Evolutionary conservation across 2,329 filamentous ascomycete species (phyloP).

Genomic region (Tolypocladium ovalisporum): DNA sequence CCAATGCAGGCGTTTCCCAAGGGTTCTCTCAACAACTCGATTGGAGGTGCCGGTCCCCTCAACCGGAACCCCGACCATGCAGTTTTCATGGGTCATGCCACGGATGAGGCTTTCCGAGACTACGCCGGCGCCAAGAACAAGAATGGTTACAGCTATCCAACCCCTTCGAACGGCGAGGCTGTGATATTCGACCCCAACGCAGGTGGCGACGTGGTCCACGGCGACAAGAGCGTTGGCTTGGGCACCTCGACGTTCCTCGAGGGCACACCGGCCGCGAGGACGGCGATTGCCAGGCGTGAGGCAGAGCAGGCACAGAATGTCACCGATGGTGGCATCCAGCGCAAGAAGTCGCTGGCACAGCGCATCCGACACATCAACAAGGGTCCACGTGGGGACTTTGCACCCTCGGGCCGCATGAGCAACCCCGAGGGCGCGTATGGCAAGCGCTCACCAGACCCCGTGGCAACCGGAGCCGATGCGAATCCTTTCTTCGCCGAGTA

Average conservation of each 20-base stretch:
- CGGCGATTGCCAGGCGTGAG: conserved; percentile 66
- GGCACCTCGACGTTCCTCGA: conserved; percentile 95
- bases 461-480: conserved; percentile 24
- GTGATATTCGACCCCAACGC: conserved; percentile 57
- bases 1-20: conserved; percentile 96
- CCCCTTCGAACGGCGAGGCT: conserved; percentile 24
- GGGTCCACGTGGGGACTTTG: conserved; percentile 44
- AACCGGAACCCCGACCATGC: conserved; percentile 75
- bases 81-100: conserved; percentile 70
- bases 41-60: conserved; percentile 79
- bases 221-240: conserved; percentile 70
- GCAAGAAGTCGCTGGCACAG: conserved; percentile 92
- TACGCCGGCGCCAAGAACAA: conserved; percentile 39
- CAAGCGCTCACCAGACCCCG: conserved; percentile 27
- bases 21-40: conserved; percentile 81
- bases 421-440: conserved; percentile 41
- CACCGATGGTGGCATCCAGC: conserved; percentile 51
- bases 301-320: conserved; percentile 55
- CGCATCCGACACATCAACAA: conserved; percentile 78
- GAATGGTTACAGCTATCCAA: conserved; percentile 12
- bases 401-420: conserved; percentile 45
- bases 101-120: conserved; percentile 79
- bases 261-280: conserved; percentile 75
- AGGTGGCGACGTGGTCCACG: conserved; percentile 65
- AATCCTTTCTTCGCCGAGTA: conserved; percentile 85